phyloP scores from a whole-genome alignment of 192 early-diverging fungal species.

The Podila epigama region DNA sequence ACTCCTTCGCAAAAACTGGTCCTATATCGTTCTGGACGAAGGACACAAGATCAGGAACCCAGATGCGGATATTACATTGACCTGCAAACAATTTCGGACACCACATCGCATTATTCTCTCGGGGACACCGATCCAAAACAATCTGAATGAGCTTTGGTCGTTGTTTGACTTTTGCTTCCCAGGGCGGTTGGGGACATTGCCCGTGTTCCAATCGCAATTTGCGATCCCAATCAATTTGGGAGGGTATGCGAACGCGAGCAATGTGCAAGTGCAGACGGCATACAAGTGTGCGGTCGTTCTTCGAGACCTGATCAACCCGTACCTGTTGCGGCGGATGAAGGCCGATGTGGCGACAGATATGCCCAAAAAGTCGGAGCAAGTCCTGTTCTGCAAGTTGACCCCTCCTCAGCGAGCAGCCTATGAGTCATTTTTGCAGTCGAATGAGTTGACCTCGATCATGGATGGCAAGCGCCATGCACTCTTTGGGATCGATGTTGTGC shows the following conservation, averaged over 20 bases:
- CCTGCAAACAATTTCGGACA: constrained; percentile 75
- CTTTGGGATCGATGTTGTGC: constrained; percentile 88
- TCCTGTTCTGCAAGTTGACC: constrained; percentile 91
- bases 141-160: constrained; percentile 82
- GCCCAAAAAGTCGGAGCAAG: constrained; percentile 91
- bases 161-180: constrained; percentile 85
- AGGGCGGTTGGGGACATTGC: constrained; percentile 79
- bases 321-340: constrained; percentile 91
- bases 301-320: constrained; percentile 92
- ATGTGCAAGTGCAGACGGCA: constrained; percentile 91
- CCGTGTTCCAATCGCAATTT: constrained; percentile 89
- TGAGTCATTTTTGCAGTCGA: constrained; percentile 71
- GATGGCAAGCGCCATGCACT: constrained; percentile 82
- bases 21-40: constrained; percentile 91
- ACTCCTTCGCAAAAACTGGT: constrained; percentile 80
- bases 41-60: constrained; percentile 98
- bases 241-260: constrained; percentile 91
- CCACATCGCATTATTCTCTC: constrained; percentile 78
- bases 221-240: constrained; percentile 91
- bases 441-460: constrained; percentile 80
- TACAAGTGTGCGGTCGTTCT: constrained; percentile 93
- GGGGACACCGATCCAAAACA: constrained; percentile 86
- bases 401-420: constrained; percentile 76
- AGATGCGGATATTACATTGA: constrained; percentile 83
- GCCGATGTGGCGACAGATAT: constrained; percentile 89